A percentile compares a stretch with the other conserved stretches of the same genome.
Evolutionary conservation across 2,329 filamentous ascomycete species (phyloP).

Genomic region (Clonostachys rosea): DNA sequence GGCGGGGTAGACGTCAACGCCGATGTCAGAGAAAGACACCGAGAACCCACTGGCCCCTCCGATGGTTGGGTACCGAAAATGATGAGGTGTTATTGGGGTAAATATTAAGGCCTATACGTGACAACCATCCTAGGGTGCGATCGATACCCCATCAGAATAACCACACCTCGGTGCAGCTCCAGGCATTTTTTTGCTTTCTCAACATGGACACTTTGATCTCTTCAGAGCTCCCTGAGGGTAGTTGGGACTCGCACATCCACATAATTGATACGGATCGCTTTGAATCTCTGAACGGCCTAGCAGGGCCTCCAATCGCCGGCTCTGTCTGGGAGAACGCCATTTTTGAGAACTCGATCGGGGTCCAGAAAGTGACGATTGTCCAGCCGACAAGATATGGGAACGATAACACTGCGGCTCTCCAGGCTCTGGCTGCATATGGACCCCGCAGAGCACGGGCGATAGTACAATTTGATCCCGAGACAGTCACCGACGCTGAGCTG

Average conservation of each 20-base stretch:
- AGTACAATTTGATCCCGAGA: conserved; percentile 1
- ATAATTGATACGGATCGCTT: conserved; percentile 12
- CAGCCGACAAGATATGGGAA: conserved; percentile 20
- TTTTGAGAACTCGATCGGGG: conserved; percentile 7
- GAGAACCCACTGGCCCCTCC: no score
- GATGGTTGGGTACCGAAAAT: no score
- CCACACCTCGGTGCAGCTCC: no score
- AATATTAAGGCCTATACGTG: no score
- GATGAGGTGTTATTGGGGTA: no score
- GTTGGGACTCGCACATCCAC: conserved; percentile 20
- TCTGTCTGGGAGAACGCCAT: no score
- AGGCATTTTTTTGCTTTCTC: no score
- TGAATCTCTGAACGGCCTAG: neutral
- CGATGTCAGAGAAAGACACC: no score
- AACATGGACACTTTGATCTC: no score
- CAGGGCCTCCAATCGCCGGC: conserved; percentile 2
- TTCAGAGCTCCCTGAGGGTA: conserved; percentile 6
- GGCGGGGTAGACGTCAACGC: no score
- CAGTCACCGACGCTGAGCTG: neutral
- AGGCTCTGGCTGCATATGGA: conserved; percentile 14
- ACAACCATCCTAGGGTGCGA: no score
- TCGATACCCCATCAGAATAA: no score
- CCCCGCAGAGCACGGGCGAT: conserved; percentile 14
- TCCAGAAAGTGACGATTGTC: conserved; percentile 16
- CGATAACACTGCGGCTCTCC: conserved; percentile 20